Base-by-base conservation (phyloP, 805 yeast genomes). In the Yamadazyma endophytica region DNA sequence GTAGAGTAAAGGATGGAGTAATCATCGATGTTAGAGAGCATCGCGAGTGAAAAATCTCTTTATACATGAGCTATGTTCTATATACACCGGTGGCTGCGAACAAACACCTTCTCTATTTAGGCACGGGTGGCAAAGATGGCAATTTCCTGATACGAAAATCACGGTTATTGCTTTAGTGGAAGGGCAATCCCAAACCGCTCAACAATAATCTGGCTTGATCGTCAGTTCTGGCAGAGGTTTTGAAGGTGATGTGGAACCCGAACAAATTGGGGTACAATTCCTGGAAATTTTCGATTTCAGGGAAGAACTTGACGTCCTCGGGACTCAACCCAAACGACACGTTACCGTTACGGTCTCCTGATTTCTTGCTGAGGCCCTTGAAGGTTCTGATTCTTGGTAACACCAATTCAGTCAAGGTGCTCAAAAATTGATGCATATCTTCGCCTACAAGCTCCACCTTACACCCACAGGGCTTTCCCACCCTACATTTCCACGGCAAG, bases 331-430 rank as follows among this genome's bases (percentile, higher is more conserved):
- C 96, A 52, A 92, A 79, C 7, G 92, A 73, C 36, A 94, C 73
- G 55, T 86, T 84, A 36, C 98, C 99, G 49, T 70, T 73, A 32
- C 73, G 69, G 57, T 89, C 97, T 39, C 97, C 98, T 4, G 88
- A 65, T 26, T 73, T 68, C 58, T 77, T 77, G 19, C 77, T 73
- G 31, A 92, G 68, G 29, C 97, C 97, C 43, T 68, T 65, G 59
- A 84, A 92, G 29, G 87, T 86, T 72, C 95, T 81, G 35, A 89
- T 77, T 58, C 96, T 77, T 28, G 99, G 98, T 47, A 92, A 71
- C 13, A 92, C 97, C 41, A 94, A 64, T 61, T 92, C 98, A 1
- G 95, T 79, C 46, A 92, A 64, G 1, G 97, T 90, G 5, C 83
- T 58, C 36, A 92, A 51, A 50, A 94, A 92, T 63, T 88, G 96